Conservation (phyloP, 1,139 yeast genomes). For the Geotrichum restrictum region DNA sequence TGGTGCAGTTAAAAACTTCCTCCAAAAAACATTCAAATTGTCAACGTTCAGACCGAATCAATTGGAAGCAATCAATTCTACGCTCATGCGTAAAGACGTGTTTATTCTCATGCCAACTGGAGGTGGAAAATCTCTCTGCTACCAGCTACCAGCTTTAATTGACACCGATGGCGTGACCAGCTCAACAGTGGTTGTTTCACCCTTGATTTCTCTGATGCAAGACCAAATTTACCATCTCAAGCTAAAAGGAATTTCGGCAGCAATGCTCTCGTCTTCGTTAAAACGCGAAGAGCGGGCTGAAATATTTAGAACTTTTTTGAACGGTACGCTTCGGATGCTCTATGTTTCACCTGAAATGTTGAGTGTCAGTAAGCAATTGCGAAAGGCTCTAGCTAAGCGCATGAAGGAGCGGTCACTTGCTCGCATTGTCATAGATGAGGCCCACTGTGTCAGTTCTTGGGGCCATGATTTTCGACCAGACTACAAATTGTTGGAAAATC, state of each 20-base stretch:
- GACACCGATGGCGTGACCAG: conserved; percentile 68
- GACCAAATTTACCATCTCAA: conserved; percentile 87
- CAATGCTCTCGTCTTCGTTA: conserved; percentile 77
- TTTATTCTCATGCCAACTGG: conserved; percentile 99
- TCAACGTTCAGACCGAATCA: conserved; percentile 76
- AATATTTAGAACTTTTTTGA: conserved; percentile 58
- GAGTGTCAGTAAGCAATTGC: conserved; percentile 68
- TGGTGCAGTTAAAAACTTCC: conserved; percentile 56
- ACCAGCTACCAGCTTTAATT: conserved; percentile 89
- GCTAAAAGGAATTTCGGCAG: conserved; percentile 67
- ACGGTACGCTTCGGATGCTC: conserved; percentile 65
- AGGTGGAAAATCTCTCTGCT: conserved; percentile 95
- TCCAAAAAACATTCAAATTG: conserved; percentile 60
- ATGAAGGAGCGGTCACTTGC: conserved; percentile 60
- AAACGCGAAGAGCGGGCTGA: conserved; percentile 56
- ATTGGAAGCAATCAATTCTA: conserved; percentile 77
- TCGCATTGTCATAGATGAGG: conserved; percentile 92
- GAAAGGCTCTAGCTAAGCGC: conserved; percentile 54
- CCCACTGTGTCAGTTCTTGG: conserved; percentile 98
- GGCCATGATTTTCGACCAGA: conserved; percentile 98
- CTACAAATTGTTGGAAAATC: conserved; percentile 72
- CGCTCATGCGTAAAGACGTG: conserved; percentile 77
- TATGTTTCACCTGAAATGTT: conserved; percentile 96
- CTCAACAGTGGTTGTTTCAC: conserved; percentile 88
- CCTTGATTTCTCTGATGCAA: conserved; percentile 93